phyloP scores from a whole-genome alignment of 2,329 filamentous ascomycete genomes.

The Aspergillus sp. region DNA sequence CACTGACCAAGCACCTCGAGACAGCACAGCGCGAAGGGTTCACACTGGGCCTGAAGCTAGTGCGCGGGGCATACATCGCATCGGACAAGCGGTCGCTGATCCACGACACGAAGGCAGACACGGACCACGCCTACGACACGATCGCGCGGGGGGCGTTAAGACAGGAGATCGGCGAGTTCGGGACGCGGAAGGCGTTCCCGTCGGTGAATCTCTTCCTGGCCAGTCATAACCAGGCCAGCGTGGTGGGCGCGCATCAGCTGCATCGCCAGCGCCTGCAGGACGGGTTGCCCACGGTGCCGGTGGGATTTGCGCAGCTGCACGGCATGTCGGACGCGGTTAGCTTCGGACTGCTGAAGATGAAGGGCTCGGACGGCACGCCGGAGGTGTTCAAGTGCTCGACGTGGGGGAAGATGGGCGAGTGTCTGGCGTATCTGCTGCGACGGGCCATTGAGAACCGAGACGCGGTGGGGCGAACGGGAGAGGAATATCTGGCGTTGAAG shows the following conservation, averaged over 20 bases:
- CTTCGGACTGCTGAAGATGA: conserved; percentile 51
- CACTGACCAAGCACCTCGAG: conserved; percentile 61
- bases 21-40: conserved; percentile 61
- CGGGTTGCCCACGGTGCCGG: conserved; percentile 45
- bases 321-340: conserved; percentile 64
- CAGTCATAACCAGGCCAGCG: conserved; percentile 76
- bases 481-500: conserved; percentile 36
- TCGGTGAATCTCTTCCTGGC: conserved; percentile 69
- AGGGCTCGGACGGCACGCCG: conserved; percentile 33
- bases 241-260: conserved; percentile 54
- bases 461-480: conserved; percentile 53
- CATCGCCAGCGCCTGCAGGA: conserved; percentile 46
- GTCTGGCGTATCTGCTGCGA: conserved; percentile 70
- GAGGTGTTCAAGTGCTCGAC: conserved; percentile 57
- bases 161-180: conserved; percentile 37
- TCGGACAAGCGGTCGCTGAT: conserved; percentile 69
- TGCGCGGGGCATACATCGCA: conserved; percentile 71
- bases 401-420: conserved; percentile 65
- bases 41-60: conserved; percentile 70
- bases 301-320: conserved; percentile 58
- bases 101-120: conserved; percentile 69
- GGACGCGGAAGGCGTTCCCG: conserved; percentile 49
- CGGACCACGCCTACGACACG: conserved; percentile 70
- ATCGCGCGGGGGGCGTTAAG: conserved; percentile 67
- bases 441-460: conserved; percentile 61